Percentiles rank a stretch among this genome's conserved stretches.
Evolutionary conservation across 768 basidiomycete genomes (phyloP).

Genomic region (Agaricus subrufescens): DNA sequence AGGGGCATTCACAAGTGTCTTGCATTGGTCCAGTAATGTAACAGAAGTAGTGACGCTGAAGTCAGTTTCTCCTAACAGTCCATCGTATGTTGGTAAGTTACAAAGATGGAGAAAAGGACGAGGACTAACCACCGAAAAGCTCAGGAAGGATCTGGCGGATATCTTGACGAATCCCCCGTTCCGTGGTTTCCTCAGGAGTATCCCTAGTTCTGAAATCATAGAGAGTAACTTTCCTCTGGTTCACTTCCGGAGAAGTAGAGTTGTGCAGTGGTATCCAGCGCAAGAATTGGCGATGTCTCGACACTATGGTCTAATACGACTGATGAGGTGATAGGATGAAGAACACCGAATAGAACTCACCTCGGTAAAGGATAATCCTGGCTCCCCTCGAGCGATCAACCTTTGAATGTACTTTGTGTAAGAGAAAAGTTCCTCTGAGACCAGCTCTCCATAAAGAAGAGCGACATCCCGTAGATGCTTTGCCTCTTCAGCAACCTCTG

Average conservation of each 20-base stretch:
- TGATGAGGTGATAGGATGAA: background rate
- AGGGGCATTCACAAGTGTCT: slow-evolving; percentile 45
- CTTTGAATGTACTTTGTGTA: slow-evolving; percentile 74
- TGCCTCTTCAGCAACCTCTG: slow-evolving; percentile 52
- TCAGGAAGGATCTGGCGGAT: slow-evolving; percentile 60
- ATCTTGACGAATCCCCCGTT: slow-evolving; percentile 68
- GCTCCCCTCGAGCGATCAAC: slow-evolving; percentile 75
- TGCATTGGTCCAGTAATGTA: slow-evolving; percentile 39
- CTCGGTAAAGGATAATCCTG: slow-evolving; percentile 48
- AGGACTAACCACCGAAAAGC: slow-evolving; percentile 54
- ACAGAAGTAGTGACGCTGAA: slow-evolving; percentile 24
- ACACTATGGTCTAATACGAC: slow-evolving; percentile 34
- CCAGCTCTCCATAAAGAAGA: slow-evolving; percentile 66
- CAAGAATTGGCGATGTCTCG: slow-evolving; percentile 67
- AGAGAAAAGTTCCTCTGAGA: slow-evolving; percentile 66
- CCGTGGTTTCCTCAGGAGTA: slow-evolving; percentile 66
- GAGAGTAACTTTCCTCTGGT: slow-evolving; percentile 65
- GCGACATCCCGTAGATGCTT: slow-evolving; percentile 58
- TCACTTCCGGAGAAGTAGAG: slow-evolving; percentile 51
- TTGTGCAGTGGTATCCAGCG: slow-evolving; percentile 69
- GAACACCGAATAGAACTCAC: slow-evolving; percentile 27
- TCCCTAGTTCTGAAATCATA: slow-evolving; percentile 67
- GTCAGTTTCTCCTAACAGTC: slow-evolving; percentile 1
- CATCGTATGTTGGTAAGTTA: background rate
- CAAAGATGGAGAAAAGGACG: background rate